phyloP scores from a whole-genome alignment of 495 filamentous ascomycete genomes.

The Lentithecium fluviatile region DNA sequence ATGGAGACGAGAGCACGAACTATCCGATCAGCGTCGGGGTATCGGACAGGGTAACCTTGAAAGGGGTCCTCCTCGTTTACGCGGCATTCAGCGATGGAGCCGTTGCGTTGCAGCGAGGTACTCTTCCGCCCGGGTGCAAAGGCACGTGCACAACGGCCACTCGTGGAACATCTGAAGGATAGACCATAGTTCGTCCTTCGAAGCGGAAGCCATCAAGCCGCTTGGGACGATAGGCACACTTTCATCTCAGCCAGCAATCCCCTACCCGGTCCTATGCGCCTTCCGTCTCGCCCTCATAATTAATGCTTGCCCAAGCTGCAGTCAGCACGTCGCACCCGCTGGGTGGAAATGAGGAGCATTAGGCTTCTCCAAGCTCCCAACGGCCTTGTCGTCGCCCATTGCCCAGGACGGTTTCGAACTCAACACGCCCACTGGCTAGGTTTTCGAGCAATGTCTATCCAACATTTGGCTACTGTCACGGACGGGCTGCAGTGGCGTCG shows the following conservation, averaged over 20 bases:
- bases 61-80: too few species aligned
- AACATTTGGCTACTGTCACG: neutral
- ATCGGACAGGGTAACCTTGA: too few species aligned
- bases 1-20: too few species aligned
- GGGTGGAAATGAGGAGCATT: slow-evolving; percentile 30
- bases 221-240: neutral
- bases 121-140: too few species aligned
- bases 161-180: too few species aligned
- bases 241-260: neutral
- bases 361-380: neutral
- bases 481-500: neutral
- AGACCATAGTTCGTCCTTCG: too few species aligned
- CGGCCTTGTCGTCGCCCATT: neutral
- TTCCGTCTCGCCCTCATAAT: neutral
- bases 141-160: too few species aligned
- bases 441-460: neutral
- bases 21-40: too few species aligned
- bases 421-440: neutral
- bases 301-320: slow-evolving; percentile 22
- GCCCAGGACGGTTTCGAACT: neutral
- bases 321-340: slow-evolving; percentile 21
- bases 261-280: neutral
- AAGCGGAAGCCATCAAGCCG: too few species aligned
- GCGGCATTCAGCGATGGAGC: too few species aligned
- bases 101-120: too few species aligned